Evolutionary conservation across 2,329 filamentous ascomycete species (phyloP).

Genomic region (Nothophoma quercina): DNA sequence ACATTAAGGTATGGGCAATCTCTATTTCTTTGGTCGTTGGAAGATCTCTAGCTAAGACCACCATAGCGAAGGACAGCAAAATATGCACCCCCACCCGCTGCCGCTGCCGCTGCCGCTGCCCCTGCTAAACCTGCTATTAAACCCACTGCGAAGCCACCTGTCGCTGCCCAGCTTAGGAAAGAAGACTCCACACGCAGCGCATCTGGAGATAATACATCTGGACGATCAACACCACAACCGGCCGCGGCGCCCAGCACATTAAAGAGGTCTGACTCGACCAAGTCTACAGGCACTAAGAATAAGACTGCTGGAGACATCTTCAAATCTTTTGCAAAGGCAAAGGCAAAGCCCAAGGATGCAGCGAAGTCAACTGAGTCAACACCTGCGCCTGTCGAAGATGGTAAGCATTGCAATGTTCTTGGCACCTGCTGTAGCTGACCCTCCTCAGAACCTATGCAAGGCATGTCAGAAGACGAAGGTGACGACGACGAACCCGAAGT

Average conservation of each 20-base stretch:
- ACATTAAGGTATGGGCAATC: conserved; percentile 61
- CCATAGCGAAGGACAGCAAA: conserved; percentile 55
- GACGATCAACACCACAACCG: conserved; percentile 44
- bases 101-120: conserved; percentile 23
- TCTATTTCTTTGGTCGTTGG: neutral
- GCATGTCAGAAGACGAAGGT: conserved; percentile 57
- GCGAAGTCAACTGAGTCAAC: conserved; percentile 54
- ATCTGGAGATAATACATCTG: conserved; percentile 47
- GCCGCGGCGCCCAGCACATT: conserved; percentile 28
- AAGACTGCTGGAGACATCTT: conserved; percentile 70
- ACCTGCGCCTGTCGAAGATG: conserved; percentile 57
- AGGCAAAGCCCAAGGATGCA: conserved; percentile 60
- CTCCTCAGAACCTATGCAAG: conserved; percentile 58
- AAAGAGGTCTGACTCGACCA: conserved; percentile 46
- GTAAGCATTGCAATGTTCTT: conserved; percentile 37
- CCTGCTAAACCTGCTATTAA: conserved; percentile 27
- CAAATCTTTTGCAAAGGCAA: conserved; percentile 78
- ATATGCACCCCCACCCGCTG: conserved; percentile 44
- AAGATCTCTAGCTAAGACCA: conserved; percentile 21
- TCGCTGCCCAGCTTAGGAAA: conserved; percentile 28
- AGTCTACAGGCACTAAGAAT: conserved; percentile 64
- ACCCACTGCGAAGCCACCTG: conserved; percentile 29
- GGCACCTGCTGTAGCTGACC: conserved; percentile 31
- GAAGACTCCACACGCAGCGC: conserved; percentile 29
- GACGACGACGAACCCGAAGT: conserved; percentile 42